Evolutionary conservation across 2,329 filamentous ascomycete species (phyloP), one percentile per base, ranked within the genome.

Genomic region (Amylocarpus encephaloides): DNA sequence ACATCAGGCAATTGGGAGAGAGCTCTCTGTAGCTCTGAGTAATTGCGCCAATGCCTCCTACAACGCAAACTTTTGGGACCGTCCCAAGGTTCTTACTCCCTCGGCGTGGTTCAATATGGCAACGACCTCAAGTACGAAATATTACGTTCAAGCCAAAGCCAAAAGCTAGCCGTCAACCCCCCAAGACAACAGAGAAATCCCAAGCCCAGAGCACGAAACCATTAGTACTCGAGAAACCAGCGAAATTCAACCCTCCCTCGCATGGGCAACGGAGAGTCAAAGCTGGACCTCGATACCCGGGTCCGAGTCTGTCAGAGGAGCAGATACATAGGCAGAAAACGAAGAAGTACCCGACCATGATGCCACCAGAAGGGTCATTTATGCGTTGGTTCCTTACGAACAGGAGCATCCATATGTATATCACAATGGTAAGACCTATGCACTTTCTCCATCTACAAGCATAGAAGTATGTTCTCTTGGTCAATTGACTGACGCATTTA

Each of bases 231-330:
- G 88, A 88, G 62, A 89, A 96, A 69, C 92, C 92, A 19, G 79
- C 86, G 63, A 86, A 85, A 67, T 97, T 95, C 76, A 88, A 88
- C 43, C 92, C 93, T 2, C 93, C 93, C 0, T 97, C 92, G 0
- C 93, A 97, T 68, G 85, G 86, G 11, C 74, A 86, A 18, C 77
- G 86, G 6, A 77, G 89, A 30, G 74, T 78, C 5, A 75, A 77
- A 57, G 69, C 68, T 46, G 67, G 73, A 6, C 82, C 84, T 29
- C 76, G 77, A 61, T 95, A 94, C 66, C 70, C 72, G 1, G 90
- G 89, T 34, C 86, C 88, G 15, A 71, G 80, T 18, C 70, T 90
- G 53, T 82, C 80, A 13, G 72, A 76, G 16, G 77, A 83, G 46
- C 85, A 95, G 68, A 70, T 75, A 45, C 72, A 78, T 55, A 77